Evolutionary conservation across 768 basidiomycete species (phyloP).

Genomic region (Pulveroboletus sp.): DNA sequence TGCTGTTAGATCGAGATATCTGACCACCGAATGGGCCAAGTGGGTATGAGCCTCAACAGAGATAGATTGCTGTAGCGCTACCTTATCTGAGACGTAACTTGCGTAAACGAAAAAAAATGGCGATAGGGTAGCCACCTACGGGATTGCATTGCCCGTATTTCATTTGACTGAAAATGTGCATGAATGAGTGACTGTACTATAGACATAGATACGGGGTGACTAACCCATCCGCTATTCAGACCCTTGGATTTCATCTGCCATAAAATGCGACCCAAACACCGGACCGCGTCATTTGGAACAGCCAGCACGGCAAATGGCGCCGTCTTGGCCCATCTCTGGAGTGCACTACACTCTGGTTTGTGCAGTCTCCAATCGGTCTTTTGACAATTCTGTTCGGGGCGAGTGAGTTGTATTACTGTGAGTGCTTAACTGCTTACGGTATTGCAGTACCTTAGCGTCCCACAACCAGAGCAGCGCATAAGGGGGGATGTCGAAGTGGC

Average conservation of each 20-base stretch:
- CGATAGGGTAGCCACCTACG: constrained; percentile 43
- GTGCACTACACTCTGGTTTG: constrained; percentile 70
- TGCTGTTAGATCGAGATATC: constrained; percentile 58
- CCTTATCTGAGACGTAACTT: constrained; percentile 44
- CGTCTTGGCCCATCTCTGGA: constrained; percentile 51
- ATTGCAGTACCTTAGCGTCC: constrained; percentile 70
- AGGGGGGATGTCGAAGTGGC: constrained; percentile 36
- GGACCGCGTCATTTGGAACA: constrained; percentile 71
- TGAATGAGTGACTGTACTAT: background rate
- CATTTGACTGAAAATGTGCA: constrained; percentile 42
- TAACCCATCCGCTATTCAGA: constrained; percentile 51
- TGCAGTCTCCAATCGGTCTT: constrained; percentile 69
- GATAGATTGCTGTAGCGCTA: constrained; percentile 41
- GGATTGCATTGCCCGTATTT: constrained; percentile 69
- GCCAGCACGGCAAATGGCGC: constrained; percentile 44
- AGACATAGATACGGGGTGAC: constrained; percentile 16
- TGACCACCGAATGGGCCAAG: constrained; percentile 69
- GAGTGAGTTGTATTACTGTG: background rate
- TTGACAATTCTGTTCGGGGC: constrained; percentile 54
- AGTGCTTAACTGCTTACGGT: constrained; percentile 39
- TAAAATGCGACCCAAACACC: constrained; percentile 72
- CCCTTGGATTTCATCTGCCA: constrained; percentile 61
- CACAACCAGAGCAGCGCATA: constrained; percentile 74
- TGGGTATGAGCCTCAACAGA: constrained; percentile 57
- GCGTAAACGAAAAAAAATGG: background rate